These are phyloP conservation scores for Talaromyces sp. DNA, from an alignment of 2,329 filamentous ascomycete genomes.

Conservation along the genomic window DNA sequence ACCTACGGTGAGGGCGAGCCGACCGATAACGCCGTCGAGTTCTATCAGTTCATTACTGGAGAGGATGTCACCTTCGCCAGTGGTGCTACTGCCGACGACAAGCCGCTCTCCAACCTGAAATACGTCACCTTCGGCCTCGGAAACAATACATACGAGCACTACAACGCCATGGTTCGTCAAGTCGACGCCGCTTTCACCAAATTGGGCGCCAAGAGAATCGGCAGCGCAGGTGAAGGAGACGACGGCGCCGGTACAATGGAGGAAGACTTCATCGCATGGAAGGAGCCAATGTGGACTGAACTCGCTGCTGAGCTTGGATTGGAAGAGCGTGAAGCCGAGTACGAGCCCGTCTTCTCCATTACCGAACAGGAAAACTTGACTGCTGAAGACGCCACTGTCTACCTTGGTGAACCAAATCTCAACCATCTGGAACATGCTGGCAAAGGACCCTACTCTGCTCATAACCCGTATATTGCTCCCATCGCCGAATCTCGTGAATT, in stretches of 20 bases:
- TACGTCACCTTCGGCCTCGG: conserved; percentile 94
- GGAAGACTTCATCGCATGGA: conserved; percentile 98
- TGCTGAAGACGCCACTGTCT: conserved; percentile 73
- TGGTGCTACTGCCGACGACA: conserved; percentile 55
- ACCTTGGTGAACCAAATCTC: conserved; percentile 93
- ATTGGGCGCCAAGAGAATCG: conserved; percentile 77
- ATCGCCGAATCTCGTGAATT: conserved; percentile 87
- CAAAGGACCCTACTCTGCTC: conserved; percentile 88
- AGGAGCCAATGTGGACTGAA: conserved; percentile 96
- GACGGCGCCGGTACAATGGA: conserved; percentile 99
- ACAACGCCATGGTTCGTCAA: conserved; percentile 96
- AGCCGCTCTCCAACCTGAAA: conserved; percentile 74
- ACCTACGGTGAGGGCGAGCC: conserved; percentile 98
- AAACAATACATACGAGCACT: conserved; percentile 99
- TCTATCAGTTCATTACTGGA: conserved; percentile 88
- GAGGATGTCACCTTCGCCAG: conserved; percentile 80
- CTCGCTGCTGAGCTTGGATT: conserved; percentile 77
- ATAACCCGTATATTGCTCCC: conserved; percentile 95
- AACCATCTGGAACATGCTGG: conserved; percentile 80
- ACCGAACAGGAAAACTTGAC: conserved; percentile 69
- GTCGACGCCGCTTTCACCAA: conserved; percentile 76
- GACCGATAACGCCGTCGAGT: conserved; percentile 97
- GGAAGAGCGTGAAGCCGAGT: conserved; percentile 92
- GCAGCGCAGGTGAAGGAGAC: conserved; percentile 87
- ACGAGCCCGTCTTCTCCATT: conserved; percentile 87